These are phyloP conservation scores for Tolypocladium amazonense DNA, from an alignment of 2,329 filamentous ascomycete genomes.

Conservation along the genomic window DNA sequence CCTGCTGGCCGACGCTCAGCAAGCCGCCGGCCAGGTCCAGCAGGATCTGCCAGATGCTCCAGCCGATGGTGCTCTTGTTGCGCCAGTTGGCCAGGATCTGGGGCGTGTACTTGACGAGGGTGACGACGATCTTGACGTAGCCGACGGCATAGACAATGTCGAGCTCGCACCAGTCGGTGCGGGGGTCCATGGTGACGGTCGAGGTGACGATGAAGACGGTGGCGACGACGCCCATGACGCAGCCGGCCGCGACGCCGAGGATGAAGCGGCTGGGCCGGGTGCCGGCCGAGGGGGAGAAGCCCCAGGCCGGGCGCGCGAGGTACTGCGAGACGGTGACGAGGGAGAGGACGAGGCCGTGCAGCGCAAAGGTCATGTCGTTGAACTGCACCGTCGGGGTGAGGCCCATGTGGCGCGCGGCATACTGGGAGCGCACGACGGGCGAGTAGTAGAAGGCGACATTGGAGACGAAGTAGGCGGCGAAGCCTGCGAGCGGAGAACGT, in stretches of 20 bases:
- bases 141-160: conserved; percentile 60
- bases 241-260: conserved; percentile 59
- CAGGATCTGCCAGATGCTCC: conserved; percentile 77
- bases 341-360: conserved; percentile 67
- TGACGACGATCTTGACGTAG: conserved; percentile 82
- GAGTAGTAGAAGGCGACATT: conserved; percentile 72
- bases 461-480: conserved; percentile 65
- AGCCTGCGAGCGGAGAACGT: conserved; percentile 35
- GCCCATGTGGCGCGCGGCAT: conserved; percentile 66
- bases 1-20: conserved; percentile 69
- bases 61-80: conserved; percentile 76
- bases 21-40: conserved; percentile 75
- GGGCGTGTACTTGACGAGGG: conserved; percentile 86
- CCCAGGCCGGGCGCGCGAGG: conserved; percentile 63
- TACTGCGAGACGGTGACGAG: conserved; percentile 66
- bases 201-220: conserved; percentile 36
- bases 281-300: conserved; percentile 51
- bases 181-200: conserved; percentile 20
- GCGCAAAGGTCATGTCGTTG: conserved; percentile 84
- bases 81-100: conserved; percentile 76
- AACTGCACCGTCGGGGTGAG: conserved; percentile 74
- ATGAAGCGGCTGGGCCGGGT: conserved; percentile 51
- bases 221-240: conserved; percentile 46
- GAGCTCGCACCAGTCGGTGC: conserved; percentile 47
- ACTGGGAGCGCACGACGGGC: conserved; percentile 65